These are phyloP conservation scores for Pestalotiopsis sp. DNA, from an alignment of 2,329 filamentous ascomycete genomes.

Conservation along the genomic window DNA sequence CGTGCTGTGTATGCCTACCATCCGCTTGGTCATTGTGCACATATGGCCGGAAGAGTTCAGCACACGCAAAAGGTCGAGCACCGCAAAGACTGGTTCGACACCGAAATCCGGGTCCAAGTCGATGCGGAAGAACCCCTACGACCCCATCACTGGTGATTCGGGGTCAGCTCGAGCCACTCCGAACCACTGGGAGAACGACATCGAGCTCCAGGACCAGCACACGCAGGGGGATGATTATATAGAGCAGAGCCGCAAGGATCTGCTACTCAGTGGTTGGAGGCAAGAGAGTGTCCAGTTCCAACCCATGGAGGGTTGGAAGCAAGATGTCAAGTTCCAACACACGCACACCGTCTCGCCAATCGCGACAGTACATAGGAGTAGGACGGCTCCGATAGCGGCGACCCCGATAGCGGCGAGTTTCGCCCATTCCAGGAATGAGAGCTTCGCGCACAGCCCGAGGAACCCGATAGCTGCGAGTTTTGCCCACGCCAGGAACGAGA, in stretches of 20 bases:
- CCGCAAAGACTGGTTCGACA: not conserved
- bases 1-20: slow-evolving; percentile 10
- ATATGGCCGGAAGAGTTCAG: slow-evolving; percentile 9
- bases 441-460: not conserved
- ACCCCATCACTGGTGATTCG: not conserved
- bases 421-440: not conserved
- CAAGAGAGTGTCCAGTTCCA: no score
- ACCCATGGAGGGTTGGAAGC: not conserved
- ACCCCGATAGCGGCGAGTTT: not conserved
- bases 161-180: not conserved
- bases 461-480: not conserved
- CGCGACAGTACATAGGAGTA: not conserved
- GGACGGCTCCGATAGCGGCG: not conserved
- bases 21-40: slow-evolving; percentile 3
- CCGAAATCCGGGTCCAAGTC: not conserved
- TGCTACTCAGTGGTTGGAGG: no score
- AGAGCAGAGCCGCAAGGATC: no score
- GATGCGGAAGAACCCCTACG: not conserved
- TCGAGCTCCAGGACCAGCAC: not conserved
- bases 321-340: not conserved
- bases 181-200: slow-evolving; percentile 4
- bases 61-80: not conserved
- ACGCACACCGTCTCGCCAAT: not conserved
- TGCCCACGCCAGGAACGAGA: not conserved
- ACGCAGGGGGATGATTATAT: not conserved